Conservation (phyloP, 2,329 filamentous ascomycete genomes). For the Elsinoe ampelina region DNA sequence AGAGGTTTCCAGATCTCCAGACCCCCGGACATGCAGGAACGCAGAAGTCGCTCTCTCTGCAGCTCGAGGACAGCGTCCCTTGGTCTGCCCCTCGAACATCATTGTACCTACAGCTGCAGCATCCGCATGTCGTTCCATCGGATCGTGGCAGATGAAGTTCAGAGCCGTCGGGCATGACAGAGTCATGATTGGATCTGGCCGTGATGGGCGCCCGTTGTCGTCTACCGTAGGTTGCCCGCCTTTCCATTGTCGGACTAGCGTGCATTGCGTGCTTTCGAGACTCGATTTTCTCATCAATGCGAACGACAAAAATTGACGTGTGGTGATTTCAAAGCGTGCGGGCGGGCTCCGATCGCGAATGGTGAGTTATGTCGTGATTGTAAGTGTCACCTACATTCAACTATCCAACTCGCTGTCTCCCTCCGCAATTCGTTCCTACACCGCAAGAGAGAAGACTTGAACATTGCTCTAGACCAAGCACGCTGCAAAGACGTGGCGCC, state of each 20-base stretch:
- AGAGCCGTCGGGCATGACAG: not conserved
- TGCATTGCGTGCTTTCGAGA: conserved; percentile 12
- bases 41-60: not conserved
- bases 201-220: not conserved
- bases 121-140: not conserved
- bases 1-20: conserved; percentile 5
- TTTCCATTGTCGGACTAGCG: not conserved
- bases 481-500: not conserved
- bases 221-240: not conserved
- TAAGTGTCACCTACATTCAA: conserved; percentile 3
- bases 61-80: not conserved
- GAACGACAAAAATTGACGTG: conserved; percentile 11
- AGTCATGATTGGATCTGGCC: conserved; percentile 3
- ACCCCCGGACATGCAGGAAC: not conserved
- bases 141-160: not conserved
- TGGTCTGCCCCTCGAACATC: not conserved
- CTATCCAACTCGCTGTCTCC: conserved; percentile 1
- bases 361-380: conserved; percentile 14
- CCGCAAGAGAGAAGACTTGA: conserved; percentile 7
- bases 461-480: not conserved
- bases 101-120: not conserved
- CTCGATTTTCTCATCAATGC: conserved; percentile 1
- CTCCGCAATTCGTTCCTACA: conserved; percentile 13
- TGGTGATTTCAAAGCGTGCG: conserved; percentile 16
- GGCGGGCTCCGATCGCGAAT: conserved; percentile 13